These are phyloP conservation scores for Fusarium napiforme DNA, from an alignment of 2,329 filamentous ascomycete genomes.

Conservation along the genomic window DNA sequence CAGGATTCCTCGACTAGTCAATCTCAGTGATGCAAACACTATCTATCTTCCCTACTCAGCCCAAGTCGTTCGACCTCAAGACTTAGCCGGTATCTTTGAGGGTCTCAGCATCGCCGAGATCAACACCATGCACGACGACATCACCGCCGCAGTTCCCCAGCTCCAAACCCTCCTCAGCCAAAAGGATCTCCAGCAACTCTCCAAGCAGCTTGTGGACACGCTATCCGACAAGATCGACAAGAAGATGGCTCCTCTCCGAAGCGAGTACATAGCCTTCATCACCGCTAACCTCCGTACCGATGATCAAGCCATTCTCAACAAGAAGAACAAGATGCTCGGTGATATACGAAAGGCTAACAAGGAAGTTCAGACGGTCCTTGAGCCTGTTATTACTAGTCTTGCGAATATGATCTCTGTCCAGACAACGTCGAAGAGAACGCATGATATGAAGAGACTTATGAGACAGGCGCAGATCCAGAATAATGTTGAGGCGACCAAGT, in stretches of 20 bases:
- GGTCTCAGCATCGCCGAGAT: neutral
- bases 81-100: neutral
- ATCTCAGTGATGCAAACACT: neutral
- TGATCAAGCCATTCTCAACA: neutral
- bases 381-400: slow-evolving; percentile 1
- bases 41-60: slow-evolving; percentile 2
- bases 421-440: slow-evolving; percentile 17
- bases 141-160: slow-evolving; percentile 6
- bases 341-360: neutral
- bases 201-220: neutral
- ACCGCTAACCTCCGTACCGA: neutral
- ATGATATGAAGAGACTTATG: slow-evolving; percentile 19
- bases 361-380: neutral
- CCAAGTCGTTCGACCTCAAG: neutral
- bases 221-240: slow-evolving; percentile 9
- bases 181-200: slow-evolving; percentile 2
- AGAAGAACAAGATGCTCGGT: slow-evolving; percentile 10
- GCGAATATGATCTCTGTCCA: slow-evolving; percentile 25
- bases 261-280: neutral
- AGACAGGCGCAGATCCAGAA: slow-evolving; percentile 14
- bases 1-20: neutral
- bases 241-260: neutral
- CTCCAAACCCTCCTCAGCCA: slow-evolving; percentile 6
- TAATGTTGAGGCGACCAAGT: slow-evolving; percentile 17
- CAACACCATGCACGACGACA: slow-evolving; percentile 8